Evolutionary conservation across 768 basidiomycete genomes (phyloP), one percentile per base, ranked within the genome.

Genomic region (Trametes punicea): DNA sequence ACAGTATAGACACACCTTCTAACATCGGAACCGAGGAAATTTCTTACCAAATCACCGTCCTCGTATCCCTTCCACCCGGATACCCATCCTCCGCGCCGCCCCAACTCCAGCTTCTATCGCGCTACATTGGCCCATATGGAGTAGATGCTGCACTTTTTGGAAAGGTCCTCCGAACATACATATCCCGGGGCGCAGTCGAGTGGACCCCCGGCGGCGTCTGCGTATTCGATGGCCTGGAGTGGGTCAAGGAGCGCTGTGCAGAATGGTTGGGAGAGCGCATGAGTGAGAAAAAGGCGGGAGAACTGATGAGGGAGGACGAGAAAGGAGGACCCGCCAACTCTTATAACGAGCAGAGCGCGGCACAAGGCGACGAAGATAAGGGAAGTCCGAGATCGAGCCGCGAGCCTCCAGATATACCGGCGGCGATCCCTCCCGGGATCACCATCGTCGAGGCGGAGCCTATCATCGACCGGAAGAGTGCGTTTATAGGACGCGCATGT

Each of bases 221-320:
- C 60, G 87, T 94, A 11, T 95, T 93, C 65, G 93, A 95, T 60
- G 93, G 93, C 10, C 70, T 94, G 25, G 90, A 93, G 69, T 83
- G 76, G 63, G 81, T 89, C 9, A 69, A 87, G 27, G 90, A 92
- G 44, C 74, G 75, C 15, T 87, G 85, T 59, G 73, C 77, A 21
- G 64, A 66, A 34, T 94, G 92, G 92, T 88, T 90, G 61, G 78
- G 79, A 57, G 81, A 84, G n/a, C 82, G 76, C 16, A 71, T 87
- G 23, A 82, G 73, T 62, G 73, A 70, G 23, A 82, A 82, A 48
- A 81, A 76, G 36, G 79, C 74, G 1, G 81, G 76, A 1, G 81
- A 82, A 52, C 67, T 86, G 16, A 55, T 80, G 25, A 74, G 86
- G 45, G 85, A 80, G 48, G 84, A 88, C 49, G 68, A 68, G 56